Conservation (phyloP, 805 yeast species). For the Candida cerambycidarum region DNA sequence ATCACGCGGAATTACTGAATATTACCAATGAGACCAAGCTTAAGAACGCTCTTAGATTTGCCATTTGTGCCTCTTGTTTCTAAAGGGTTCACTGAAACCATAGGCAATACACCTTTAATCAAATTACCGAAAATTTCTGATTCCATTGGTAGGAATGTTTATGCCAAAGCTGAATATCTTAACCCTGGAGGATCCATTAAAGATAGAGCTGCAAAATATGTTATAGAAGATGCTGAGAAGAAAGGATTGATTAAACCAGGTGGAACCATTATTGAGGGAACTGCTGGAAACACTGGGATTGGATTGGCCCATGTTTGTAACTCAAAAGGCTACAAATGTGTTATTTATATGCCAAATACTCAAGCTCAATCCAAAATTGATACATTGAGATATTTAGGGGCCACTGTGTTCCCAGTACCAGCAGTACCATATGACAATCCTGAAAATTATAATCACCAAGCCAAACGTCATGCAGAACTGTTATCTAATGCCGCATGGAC, state of each 20-base stretch:
- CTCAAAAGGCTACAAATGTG: constrained; percentile 78
- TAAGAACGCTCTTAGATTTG: constrained; percentile 12
- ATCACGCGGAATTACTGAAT: constrained; percentile 3
- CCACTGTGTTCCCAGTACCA: constrained; percentile 86
- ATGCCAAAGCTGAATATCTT: constrained; percentile 89
- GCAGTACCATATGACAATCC: constrained; percentile 83
- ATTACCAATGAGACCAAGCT: constrained; percentile 2
- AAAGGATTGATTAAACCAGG: constrained; percentile 66
- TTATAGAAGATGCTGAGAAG: constrained; percentile 76
- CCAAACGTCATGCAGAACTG: constrained; percentile 76
- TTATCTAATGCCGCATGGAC: constrained; percentile 87
- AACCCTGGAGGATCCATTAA: constrained; percentile 94
- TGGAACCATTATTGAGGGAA: constrained; percentile 88
- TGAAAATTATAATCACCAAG: constrained; percentile 82
- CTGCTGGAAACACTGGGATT: constrained; percentile 96
- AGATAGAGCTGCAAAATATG: constrained; percentile 82
- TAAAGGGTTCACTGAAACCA: constrained; percentile 76
- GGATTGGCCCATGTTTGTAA: constrained; percentile 83
- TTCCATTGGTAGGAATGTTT: constrained; percentile 45
- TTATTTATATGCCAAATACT: constrained; percentile 89
- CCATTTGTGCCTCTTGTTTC: constrained; percentile 68
- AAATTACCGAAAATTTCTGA: constrained; percentile 25
- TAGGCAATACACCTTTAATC: constrained; percentile 91
- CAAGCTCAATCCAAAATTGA: constrained; percentile 81
- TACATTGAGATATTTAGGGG: constrained; percentile 72